These are phyloP conservation scores for Taiwanofungus camphoratus DNA, from an alignment of 1,284 basidiomycete species.

Conservation along the genomic window DNA sequence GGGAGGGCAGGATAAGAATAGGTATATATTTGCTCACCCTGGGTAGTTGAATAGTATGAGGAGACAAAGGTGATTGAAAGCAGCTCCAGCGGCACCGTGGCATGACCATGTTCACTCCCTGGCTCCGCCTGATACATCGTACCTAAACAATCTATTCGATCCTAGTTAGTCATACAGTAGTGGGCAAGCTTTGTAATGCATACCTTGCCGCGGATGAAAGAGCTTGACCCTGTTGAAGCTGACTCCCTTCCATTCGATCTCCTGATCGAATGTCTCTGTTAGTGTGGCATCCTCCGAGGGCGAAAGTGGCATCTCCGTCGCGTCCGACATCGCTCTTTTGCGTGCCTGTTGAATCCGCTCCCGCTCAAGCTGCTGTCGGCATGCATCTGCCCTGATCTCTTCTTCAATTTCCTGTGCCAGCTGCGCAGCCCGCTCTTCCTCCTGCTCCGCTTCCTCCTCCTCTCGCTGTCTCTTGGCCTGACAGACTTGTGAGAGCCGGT, in stretches of 20 bases:
- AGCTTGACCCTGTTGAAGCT: conserved; percentile 60
- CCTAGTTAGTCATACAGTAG: not conserved
- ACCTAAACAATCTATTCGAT: conserved; percentile 50
- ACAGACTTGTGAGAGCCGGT: not conserved
- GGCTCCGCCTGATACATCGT: conserved; percentile 68
- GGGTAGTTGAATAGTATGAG: conserved; percentile 57
- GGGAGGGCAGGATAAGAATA: not conserved
- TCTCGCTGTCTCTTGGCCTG: conserved; percentile 39
- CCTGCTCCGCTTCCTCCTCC: conserved; percentile 43
- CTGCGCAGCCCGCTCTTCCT: conserved; percentile 39
- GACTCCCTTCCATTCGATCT: conserved; percentile 53
- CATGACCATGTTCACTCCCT: conserved; percentile 53
- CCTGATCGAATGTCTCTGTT: conserved; percentile 53
- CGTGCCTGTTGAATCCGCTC: conserved; percentile 50
- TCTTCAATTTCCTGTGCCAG: conserved; percentile 53
- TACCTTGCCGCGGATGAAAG: conserved; percentile 63
- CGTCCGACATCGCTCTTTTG: conserved; percentile 58
- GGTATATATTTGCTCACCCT: conserved; percentile 37
- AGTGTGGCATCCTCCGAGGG: conserved; percentile 38
- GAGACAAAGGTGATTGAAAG: conserved; percentile 59
- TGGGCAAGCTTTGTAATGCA: conserved; percentile 15
- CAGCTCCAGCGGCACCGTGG: conserved; percentile 57
- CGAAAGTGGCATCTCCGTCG: conserved; percentile 50
- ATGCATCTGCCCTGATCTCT: conserved; percentile 55
- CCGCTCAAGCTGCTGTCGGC: conserved; percentile 43